phyloP scores from a whole-genome alignment of 495 filamentous ascomycete species.

The Darksidea phi region DNA sequence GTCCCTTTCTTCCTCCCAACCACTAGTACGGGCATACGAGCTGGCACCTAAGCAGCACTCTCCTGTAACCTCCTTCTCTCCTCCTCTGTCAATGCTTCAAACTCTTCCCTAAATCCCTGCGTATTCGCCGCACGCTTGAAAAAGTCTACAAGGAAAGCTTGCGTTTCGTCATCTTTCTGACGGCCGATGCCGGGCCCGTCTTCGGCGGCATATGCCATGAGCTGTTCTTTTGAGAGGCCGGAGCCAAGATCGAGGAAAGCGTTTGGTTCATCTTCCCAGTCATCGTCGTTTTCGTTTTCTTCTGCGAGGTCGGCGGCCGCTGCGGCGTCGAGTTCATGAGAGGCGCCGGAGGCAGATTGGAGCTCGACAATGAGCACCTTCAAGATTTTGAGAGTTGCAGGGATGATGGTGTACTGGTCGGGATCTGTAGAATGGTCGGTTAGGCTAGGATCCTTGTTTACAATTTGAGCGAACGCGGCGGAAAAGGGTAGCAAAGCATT shows the following conservation, averaged over 20 bases:
- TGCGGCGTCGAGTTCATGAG: slow-evolving; percentile 37
- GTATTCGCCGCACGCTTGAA: slow-evolving; percentile 67
- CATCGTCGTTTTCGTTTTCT: slow-evolving; percentile 61
- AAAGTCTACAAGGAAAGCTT: slow-evolving; percentile 76
- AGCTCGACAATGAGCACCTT: slow-evolving; percentile 94
- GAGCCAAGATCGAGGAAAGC: slow-evolving; percentile 61
- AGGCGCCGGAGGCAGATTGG: slow-evolving; percentile 51
- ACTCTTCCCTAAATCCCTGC: slow-evolving; percentile 72
- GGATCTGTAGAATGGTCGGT: slow-evolving; percentile 56
- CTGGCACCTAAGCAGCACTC: neutral
- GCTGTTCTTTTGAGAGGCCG: slow-evolving; percentile 48
- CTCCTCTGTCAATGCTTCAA: slow-evolving; percentile 62
- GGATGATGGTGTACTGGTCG: slow-evolving; percentile 83
- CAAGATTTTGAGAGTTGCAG: slow-evolving; percentile 87
- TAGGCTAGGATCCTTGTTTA: neutral
- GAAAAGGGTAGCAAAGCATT: neutral
- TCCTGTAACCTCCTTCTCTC: slow-evolving; percentile 54
- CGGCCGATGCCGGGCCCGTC: slow-evolving; percentile 57
- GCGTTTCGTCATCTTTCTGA: slow-evolving; percentile 87
- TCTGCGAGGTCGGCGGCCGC: slow-evolving; percentile 41
- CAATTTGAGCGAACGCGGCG: neutral
- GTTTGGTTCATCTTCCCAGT: slow-evolving; percentile 88
- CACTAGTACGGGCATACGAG: no score
- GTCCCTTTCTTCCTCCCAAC: no score
- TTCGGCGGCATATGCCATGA: slow-evolving; percentile 69